Percentiles rank a stretch among this genome's conserved stretches.
phyloP scores from a whole-genome alignment of 345 rosid species.

The Anacardium occidentale region DNA sequence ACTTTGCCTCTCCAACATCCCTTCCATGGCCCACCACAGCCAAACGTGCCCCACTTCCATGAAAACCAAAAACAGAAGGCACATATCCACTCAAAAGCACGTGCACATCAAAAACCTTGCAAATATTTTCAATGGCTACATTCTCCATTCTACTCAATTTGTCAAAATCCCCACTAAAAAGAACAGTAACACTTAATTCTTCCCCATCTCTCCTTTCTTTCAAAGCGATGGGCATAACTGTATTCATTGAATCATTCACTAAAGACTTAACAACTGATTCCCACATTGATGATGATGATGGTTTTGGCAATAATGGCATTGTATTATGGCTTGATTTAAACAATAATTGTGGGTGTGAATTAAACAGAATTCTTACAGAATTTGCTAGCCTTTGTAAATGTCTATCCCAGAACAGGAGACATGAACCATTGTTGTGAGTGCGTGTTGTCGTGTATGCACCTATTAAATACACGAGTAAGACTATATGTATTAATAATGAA shows the following conservation, averaged over 20 bases:
- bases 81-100: conserved; percentile 59
- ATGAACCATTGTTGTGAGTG: conserved; percentile 49
- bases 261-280: conserved; percentile 39
- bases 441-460: conserved; percentile 88
- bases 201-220: conserved; percentile 40
- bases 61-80: conserved; percentile 52
- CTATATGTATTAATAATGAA: too few relatives aligned
- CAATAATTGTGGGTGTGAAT: conserved; percentile 47
- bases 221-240: conserved; percentile 42
- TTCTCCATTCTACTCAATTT: conserved; percentile 29
- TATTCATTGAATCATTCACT: conserved; percentile 45
- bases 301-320: background rate
- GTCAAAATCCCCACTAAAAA: conserved; percentile 56
- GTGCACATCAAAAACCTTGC: conserved; percentile 47
- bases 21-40: conserved; percentile 83
- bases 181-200: conserved; percentile 76
- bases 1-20: conserved; percentile 67
- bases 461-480: conserved; percentile 12
- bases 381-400: conserved; percentile 56
- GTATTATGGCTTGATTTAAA: conserved; percentile 20
- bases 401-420: conserved; percentile 69
- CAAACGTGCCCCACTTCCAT: conserved; percentile 54
- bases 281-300: conserved; percentile 29
- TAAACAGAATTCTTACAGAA: conserved; percentile 52
- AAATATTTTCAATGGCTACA: conserved; percentile 23